These are phyloP conservation scores for Monilinia laxa DNA, from an alignment of 2,329 filamentous ascomycete genomes.

Conservation along the genomic window DNA sequence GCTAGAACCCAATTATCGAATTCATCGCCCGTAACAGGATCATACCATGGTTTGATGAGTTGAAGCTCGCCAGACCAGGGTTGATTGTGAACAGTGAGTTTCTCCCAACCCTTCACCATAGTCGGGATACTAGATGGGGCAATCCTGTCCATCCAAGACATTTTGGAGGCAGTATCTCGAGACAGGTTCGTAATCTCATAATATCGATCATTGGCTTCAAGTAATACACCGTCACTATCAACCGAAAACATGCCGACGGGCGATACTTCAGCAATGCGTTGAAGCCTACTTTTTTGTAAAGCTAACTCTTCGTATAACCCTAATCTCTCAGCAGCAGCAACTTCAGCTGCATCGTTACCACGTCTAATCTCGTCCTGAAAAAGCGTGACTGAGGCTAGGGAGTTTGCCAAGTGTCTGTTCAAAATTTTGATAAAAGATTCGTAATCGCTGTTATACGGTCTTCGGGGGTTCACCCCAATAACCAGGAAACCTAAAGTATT, in stretches of 20 bases:
- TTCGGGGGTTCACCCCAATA: slow-evolving; percentile 63
- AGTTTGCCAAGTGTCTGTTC: slow-evolving; percentile 72
- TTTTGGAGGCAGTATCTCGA: slow-evolving; percentile 55
- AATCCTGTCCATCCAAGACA: slow-evolving; percentile 70
- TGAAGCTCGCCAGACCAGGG: slow-evolving; percentile 69
- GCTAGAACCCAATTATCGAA: slow-evolving; percentile 74
- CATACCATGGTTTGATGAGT: slow-evolving; percentile 60
- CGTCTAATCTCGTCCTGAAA: slow-evolving; percentile 79
- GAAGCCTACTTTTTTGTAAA: slow-evolving; percentile 33
- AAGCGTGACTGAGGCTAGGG: slow-evolving; percentile 74
- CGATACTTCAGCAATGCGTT: slow-evolving; percentile 76
- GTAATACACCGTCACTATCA: slow-evolving; percentile 66
- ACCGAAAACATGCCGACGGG: slow-evolving; percentile 83
- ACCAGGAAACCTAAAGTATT: slow-evolving; percentile 51
- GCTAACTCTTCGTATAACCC: slow-evolving; percentile 36
- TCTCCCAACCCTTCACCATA: slow-evolving; percentile 60
- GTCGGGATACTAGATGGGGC: slow-evolving; percentile 59
- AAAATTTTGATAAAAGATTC: slow-evolving; percentile 72
- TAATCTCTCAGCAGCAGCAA: slow-evolving; percentile 63
- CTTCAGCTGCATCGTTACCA: slow-evolving; percentile 67
- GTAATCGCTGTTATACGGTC: slow-evolving; percentile 78
- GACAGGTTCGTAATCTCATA: slow-evolving; percentile 68
- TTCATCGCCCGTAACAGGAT: slow-evolving; percentile 57
- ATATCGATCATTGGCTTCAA: slow-evolving; percentile 79
- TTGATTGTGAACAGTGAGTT: slow-evolving; percentile 58